These are phyloP conservation scores for Yamadazyma jaroonii DNA, from an alignment of 1,139 yeast species.

Conservation along the genomic window DNA sequence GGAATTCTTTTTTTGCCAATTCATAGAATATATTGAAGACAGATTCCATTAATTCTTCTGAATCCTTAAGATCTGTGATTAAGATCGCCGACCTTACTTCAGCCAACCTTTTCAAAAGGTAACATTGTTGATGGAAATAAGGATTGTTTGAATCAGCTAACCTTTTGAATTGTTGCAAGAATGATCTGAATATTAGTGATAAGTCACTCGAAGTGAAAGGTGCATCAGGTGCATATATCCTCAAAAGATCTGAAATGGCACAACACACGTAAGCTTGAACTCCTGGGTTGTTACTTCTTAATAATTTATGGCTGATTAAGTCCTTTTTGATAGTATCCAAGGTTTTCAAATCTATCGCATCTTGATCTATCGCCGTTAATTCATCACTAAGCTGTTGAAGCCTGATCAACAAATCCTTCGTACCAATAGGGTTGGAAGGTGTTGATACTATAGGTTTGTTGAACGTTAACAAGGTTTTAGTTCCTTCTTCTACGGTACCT, in stretches of 20 bases:
- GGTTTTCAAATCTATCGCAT: constrained; percentile 44
- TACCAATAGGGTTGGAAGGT: constrained; percentile 51
- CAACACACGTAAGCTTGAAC: constrained; percentile 73
- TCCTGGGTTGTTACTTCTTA: constrained; percentile 63
- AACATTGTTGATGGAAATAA: constrained; percentile 63
- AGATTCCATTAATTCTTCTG: constrained; percentile 51
- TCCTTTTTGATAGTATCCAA: constrained; percentile 48
- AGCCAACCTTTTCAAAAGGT: constrained; percentile 65
- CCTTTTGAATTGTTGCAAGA: constrained; percentile 60
- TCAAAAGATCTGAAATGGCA: constrained; percentile 70
- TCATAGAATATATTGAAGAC: constrained; percentile 66
- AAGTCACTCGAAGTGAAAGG: constrained; percentile 72
- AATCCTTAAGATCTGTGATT: constrained; percentile 70
- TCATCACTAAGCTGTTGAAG: constrained; percentile 55
- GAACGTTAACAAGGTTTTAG: constrained; percentile 16
- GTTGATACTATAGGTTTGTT: constrained; percentile 53
- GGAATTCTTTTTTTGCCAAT: constrained; percentile 38
- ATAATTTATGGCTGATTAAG: constrained; percentile 55
- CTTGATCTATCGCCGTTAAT: constrained; percentile 61
- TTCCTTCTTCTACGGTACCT: not conserved
- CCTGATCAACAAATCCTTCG: constrained; percentile 52
- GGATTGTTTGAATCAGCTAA: constrained; percentile 60
- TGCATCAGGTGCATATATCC: constrained; percentile 88
- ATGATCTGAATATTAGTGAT: constrained; percentile 58
- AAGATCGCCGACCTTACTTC: constrained; percentile 80